Evolutionary conservation across 2,329 filamentous ascomycete genomes (phyloP).

Genomic region (Arthrobotrys sphaeroides): DNA sequence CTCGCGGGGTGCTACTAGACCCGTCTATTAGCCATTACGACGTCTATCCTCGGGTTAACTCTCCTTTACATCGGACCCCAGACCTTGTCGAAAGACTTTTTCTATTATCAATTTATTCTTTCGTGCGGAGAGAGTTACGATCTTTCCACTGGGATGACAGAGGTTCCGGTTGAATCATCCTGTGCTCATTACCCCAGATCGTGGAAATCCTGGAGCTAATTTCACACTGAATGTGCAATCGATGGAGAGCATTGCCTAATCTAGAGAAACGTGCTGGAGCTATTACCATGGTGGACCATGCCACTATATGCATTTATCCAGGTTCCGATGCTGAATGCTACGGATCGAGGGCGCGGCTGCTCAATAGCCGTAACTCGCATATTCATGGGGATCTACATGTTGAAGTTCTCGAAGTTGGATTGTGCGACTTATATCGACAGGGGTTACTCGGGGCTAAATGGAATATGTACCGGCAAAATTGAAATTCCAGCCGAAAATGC

Average conservation of each 20-base stretch:
- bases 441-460: slow-evolving; percentile 51
- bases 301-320: slow-evolving; percentile 41
- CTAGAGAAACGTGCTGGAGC: slow-evolving; percentile 28
- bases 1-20: not conserved
- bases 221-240: not conserved
- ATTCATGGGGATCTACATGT: not conserved
- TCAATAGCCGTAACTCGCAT: slow-evolving; percentile 28
- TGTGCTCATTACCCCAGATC: slow-evolving; percentile 46
- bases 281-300: slow-evolving; percentile 9
- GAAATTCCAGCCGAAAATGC: slow-evolving; percentile 45
- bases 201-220: slow-evolving; percentile 15
- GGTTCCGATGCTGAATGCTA: not conserved
- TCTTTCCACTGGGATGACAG: slow-evolving; percentile 1
- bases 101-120: not conserved
- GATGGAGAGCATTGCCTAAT: slow-evolving; percentile 36
- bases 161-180: slow-evolving; percentile 43
- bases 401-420: slow-evolving; percentile 19
- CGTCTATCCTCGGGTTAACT: not conserved
- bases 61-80: slow-evolving; percentile 17
- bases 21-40: not conserved
- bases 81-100: slow-evolving; percentile 11
- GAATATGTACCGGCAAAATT: slow-evolving; percentile 49
- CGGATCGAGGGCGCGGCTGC: slow-evolving; percentile 19
- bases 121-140: slow-evolving; percentile 8
- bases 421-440: not conserved